Evolutionary conservation across 164 flowering plant species (phyloP), one percentile per base, ranked within the genome.

Genomic region (Liriodendron chinense): DNA sequence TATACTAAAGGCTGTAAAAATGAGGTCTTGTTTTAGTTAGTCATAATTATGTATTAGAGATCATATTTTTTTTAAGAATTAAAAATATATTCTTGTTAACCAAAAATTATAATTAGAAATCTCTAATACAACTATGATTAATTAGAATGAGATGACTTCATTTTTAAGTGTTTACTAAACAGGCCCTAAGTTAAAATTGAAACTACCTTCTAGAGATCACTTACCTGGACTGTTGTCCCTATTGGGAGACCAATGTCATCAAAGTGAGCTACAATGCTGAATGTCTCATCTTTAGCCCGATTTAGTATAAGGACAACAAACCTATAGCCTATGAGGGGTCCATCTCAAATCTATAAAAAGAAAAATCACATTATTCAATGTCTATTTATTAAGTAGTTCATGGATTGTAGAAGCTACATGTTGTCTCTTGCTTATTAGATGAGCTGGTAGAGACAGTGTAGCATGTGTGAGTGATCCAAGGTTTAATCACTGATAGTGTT

Each of bases 201-300:
- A 13, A 13, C 13, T 88, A 88, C 94, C 92, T 84, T 78, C 98
- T 94, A 93, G 64, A 92, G 83, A 76, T 93, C 96, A 81, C 96
- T 85, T 1, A 86, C 93, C 73, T 81, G 74, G 12, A 92, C 96
- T 6, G 69, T 48, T 26, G 82, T 84, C 3, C 70, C 25, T 0
- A 66, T 59, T 5, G 94, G 87, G 23, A 93, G 71, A 20, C 90
- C 92, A 12, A 91, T 82, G 72, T 93, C 98, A 47, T 90, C 93
- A 92, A 94, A 90, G 65, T 83, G 22, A 9, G 93, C 96, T 9
- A 92, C 89, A 28, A 93, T 83, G 12, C 83, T 6, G 59, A 1
- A 6, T 21, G 80, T 82, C 67, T 5, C 1, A 0, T 83, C 75
- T 2, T 28, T 28, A 28, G 89, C 85, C 67, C 90, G 74, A 78